phyloP scores from a whole-genome alignment of 495 filamentous ascomycete genomes.

The Annulohypoxylon moriforme region DNA sequence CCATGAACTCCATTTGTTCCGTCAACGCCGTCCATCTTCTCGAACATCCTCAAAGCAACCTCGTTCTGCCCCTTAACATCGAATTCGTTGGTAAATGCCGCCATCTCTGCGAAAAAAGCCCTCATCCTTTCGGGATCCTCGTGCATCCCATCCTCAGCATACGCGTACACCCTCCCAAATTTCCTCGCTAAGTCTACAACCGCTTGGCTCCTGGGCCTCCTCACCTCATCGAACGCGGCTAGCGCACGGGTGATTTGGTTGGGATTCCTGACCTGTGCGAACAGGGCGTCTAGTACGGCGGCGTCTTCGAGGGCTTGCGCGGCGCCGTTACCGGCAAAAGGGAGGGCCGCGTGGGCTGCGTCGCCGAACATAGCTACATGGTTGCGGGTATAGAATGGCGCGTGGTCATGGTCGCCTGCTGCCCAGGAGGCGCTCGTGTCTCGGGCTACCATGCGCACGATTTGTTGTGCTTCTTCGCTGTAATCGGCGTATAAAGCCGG shows the following conservation, averaged over 20 bases:
- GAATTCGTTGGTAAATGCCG: slow-evolving; percentile 49
- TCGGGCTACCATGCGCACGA: slow-evolving; percentile 49
- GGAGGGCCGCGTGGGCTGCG: slow-evolving; percentile 69
- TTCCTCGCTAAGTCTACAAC: slow-evolving; percentile 48
- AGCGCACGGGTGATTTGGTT: slow-evolving; percentile 42
- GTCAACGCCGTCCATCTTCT: not conserved
- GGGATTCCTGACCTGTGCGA: slow-evolving; percentile 34
- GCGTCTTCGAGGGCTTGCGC: slow-evolving; percentile 73
- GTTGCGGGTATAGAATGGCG: slow-evolving; percentile 60
- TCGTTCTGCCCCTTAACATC: slow-evolving; percentile 50
- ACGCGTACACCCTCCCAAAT: slow-evolving; percentile 53
- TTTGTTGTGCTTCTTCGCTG: slow-evolving; percentile 48
- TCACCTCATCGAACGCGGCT: slow-evolving; percentile 43
- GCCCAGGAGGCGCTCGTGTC: slow-evolving; percentile 51
- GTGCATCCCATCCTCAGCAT: slow-evolving; percentile 48
- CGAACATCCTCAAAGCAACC: slow-evolving; percentile 38
- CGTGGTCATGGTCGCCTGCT: slow-evolving; percentile 62
- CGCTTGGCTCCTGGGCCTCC: slow-evolving; percentile 48
- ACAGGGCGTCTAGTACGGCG: slow-evolving; percentile 53
- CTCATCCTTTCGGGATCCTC: slow-evolving; percentile 49
- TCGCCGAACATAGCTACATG: slow-evolving; percentile 67
- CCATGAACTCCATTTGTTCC: not conserved
- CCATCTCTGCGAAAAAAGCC: slow-evolving; percentile 45
- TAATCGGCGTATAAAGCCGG: slow-evolving; percentile 48
- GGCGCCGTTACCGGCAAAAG: slow-evolving; percentile 67